These are phyloP conservation scores for Boletus sp. DNA, from an alignment of 1,284 basidiomycete species.

Conservation along the genomic window DNA sequence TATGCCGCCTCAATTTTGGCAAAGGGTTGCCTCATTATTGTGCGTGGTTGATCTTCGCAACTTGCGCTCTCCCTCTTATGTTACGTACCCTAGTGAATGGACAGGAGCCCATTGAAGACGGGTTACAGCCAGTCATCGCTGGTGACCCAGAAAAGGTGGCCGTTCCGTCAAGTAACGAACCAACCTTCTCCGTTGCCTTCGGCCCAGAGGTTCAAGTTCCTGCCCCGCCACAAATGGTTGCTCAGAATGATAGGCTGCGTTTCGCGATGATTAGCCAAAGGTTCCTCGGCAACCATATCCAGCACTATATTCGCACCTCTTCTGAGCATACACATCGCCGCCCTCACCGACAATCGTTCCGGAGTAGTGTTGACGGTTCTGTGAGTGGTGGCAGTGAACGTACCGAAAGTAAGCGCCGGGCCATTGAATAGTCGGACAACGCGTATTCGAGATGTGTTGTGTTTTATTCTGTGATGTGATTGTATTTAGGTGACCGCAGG, in stretches of 20 bases:
- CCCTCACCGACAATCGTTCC: constrained; percentile 15
- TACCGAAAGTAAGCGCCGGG: constrained; percentile 44
- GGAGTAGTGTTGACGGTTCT: constrained; percentile 10
- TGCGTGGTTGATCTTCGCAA: constrained; percentile 38
- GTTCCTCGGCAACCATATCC: neutral
- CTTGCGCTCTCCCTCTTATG: neutral
- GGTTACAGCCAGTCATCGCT: constrained; percentile 40
- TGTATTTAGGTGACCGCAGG: neutral
- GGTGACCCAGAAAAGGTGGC: constrained; percentile 59
- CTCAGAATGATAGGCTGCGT: constrained; percentile 41
- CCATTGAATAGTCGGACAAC: constrained; percentile 39
- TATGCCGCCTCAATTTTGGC: constrained; percentile 72
- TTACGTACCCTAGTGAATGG: constrained; percentile 47
- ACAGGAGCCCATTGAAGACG: constrained; percentile 49
- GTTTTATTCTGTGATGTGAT: neutral
- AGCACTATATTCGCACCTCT: neutral
- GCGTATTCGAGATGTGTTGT: neutral
- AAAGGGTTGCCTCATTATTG: constrained; percentile 67
- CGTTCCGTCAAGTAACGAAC: constrained; percentile 57
- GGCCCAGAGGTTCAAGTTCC: constrained; percentile 41
- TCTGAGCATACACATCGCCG: constrained; percentile 1
- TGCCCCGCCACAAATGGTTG: constrained; percentile 43
- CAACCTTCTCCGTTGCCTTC: constrained; percentile 55
- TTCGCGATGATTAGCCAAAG: constrained; percentile 34
- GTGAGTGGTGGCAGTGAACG: constrained; percentile 25